Conservation (phyloP, 495 filamentous ascomycete species). For the Daldinia loculata region DNA sequence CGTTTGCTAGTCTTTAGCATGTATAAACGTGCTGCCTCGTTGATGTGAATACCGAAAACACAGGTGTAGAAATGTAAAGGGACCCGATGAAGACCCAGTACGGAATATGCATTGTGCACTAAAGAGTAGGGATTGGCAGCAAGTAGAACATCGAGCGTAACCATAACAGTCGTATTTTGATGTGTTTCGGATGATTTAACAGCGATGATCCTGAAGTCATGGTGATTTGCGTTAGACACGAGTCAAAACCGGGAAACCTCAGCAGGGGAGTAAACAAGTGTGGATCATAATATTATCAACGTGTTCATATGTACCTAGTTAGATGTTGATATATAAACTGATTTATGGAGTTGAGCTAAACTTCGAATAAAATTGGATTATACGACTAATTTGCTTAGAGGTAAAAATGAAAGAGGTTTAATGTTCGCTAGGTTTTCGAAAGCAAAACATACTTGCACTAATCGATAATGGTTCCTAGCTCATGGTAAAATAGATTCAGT, state of each 20-base stretch:
- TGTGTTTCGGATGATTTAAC: neutral
- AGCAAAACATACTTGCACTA: too few relatives aligned
- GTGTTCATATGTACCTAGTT: neutral
- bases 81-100: neutral
- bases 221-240: conserved; percentile 15
- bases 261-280: conserved; percentile 10
- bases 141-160: neutral
- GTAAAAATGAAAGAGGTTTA: too few relatives aligned
- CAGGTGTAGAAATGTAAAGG: too few relatives aligned
- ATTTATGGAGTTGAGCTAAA: neutral
- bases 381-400: too few relatives aligned
- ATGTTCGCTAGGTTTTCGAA: too few relatives aligned
- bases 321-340: neutral
- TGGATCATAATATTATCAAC: conserved; percentile 12
- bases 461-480: neutral
- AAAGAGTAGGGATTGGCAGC: neutral
- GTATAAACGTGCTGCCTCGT: neutral
- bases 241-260: conserved; percentile 22
- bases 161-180: neutral
- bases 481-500: neutral
- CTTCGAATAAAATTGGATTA: too few relatives aligned
- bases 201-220: conserved; percentile 4
- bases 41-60: neutral
- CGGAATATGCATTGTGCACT: neutral
- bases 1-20: too few relatives aligned